Base-by-base conservation (phyloP, 768 basidiomycete genomes). In the Lactarius akahatsu region DNA sequence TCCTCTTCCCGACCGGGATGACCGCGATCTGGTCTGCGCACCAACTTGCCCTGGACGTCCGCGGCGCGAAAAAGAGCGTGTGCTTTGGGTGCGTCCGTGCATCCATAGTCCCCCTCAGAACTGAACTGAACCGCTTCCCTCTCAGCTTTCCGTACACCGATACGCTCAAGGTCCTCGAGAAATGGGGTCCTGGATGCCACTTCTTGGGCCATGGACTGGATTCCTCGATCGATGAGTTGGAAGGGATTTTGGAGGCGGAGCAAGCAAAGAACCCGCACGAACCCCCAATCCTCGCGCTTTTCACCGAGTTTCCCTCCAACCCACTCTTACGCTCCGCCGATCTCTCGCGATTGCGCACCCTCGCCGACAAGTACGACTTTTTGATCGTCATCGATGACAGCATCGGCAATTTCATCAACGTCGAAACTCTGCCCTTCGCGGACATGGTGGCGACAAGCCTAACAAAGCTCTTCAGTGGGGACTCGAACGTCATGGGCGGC, bases 401-500 rank as follows among this genome's bases (percentile, higher is more conserved):
- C 2, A 85, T 99, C 43, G 96, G 95, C 11, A 97, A 94, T 74
- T 93, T 96, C 68, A 84, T 92, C 69, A 99, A 98, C 70, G 94
- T 98, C 40, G 90, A 96, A 71, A 89, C 94, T 4, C 79, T 96
- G 2, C 89, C 87, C 16, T 92, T 86, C 67, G 91, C 89, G 10
- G 96, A 98, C 74, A 83, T 99, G 32, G 88, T 96, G 10, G 95
- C 89, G 50, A 94, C 92, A 72, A 96, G 94, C 78, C 77, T 98
- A 72, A 89, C 91, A 23, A 98, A 98, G 80, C 82, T 98, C 34
- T 98, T 99, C 79, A 95, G 93, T 69, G 96, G 96, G 1, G 89
- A 92, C 62, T 85, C 88, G 45, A 98, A 99, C 73, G 94, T 96
- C 59, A 98, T 98, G 96, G 96, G 96, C 54, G 96, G 96, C 73